Evolutionary conservation across 306 rosid genomes (phyloP), one percentile per base, ranked within the genome.

Genomic region (Elaeagnus macrophylla): DNA sequence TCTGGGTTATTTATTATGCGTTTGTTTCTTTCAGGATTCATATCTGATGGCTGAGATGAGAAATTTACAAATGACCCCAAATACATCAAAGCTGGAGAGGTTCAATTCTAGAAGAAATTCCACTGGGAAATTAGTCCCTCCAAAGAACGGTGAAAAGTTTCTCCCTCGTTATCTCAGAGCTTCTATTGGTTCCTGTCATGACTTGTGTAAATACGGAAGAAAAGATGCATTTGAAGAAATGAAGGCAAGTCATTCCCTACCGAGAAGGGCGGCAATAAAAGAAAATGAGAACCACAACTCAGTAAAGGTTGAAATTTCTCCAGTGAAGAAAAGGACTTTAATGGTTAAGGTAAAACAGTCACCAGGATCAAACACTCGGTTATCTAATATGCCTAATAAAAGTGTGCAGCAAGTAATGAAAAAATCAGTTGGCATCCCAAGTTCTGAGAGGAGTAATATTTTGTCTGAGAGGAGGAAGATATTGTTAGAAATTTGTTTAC

Each of bases 181-280:
- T 37, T 73, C 69, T 39, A n/a, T 32, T 8, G 58, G 83, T 59
- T 89, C 97, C 51, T 83, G 95, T 60, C 97, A 89, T 70, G 95
- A 86, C 54, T 3, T 49, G 13, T 89, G 97, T 79, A 89, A 86
- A 64, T 83, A 71, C 66, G 97, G 97, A 70, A 11, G 46, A n/a
- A 68, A 51, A 32, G 72, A 77, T 57, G 66, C 35, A 13, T 19
- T 25, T 19, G 82, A 78, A 72, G 71, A 56, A 19, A 79, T 7
- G 14, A 13, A 77, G 53, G 71, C 73, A 65, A 66, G 85, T 76
- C 62, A 11, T 37, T 38, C 47, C 45, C 9, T 67, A 54, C 64
- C 32, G 38, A 77, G 58, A 73, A 66, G 17, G 55, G 51, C n/a
- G 5, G 50, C 54, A 51, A 53, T 51, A 25, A 53, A 6, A 64